Evolutionary conservation across 2,329 filamentous ascomycete genomes (phyloP).

Genomic region (Colletotrichum cordylinicola): DNA sequence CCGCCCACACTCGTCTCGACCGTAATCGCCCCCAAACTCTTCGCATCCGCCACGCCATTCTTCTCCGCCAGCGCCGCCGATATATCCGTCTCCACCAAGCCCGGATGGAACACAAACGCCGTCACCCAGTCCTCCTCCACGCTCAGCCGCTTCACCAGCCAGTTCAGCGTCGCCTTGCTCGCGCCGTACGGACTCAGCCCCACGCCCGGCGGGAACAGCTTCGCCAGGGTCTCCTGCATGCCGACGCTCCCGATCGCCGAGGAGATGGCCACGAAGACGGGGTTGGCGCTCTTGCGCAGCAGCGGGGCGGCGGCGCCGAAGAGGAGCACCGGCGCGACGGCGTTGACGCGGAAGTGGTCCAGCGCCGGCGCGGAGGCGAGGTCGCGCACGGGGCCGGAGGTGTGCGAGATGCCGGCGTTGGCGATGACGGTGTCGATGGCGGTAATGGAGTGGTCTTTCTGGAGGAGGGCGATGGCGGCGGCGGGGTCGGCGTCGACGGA

Average conservation of each 20-base stretch:
- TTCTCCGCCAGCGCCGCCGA: background rate
- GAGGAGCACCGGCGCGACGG: constrained; percentile 8
- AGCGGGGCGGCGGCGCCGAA: constrained; percentile 30
- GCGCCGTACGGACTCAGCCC: constrained; percentile 21
- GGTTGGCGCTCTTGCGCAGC: constrained; percentile 24
- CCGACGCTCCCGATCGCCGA: constrained; percentile 28
- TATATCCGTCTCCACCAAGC: constrained; percentile 19
- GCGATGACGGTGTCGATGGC: constrained; percentile 57
- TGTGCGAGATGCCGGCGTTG: constrained; percentile 49
- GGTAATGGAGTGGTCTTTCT: constrained; percentile 35
- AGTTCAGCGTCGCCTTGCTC: constrained; percentile 25
- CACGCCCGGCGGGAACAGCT: background rate
- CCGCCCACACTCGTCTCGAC: constrained; percentile 23
- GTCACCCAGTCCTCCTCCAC: constrained; percentile 31
- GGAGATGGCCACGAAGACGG: constrained; percentile 32
- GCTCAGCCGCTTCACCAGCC: constrained; percentile 23
- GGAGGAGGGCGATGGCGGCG: constrained; percentile 34
- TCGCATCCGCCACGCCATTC: background rate
- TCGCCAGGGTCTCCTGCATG: background rate
- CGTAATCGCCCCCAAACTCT: constrained; percentile 12
- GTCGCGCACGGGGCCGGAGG: constrained; percentile 14
- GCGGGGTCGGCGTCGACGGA: constrained; percentile 35
- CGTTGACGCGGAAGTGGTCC: constrained; percentile 45
- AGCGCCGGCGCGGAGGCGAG: constrained; percentile 32
- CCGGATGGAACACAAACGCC: constrained; percentile 22